Evolutionary conservation across 2,329 filamentous ascomycete genomes (phyloP), one percentile per base, ranked within the genome.

Genomic region (Cryphonectria nitschkei): DNA sequence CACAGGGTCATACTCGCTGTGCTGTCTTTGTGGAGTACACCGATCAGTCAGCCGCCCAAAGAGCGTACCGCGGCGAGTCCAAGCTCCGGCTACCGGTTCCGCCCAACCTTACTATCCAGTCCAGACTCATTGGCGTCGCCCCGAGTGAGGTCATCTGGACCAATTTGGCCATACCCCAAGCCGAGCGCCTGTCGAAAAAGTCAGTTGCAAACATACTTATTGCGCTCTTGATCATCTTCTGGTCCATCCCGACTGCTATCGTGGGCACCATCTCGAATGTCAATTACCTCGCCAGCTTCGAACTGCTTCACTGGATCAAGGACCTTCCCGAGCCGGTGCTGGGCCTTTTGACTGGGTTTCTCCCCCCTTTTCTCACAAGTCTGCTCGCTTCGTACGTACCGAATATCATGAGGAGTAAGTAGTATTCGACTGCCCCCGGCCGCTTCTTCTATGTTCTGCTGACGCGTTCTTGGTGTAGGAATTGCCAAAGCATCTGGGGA

Each of bases 11-110:
- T 41, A 37, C 66, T 54, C 69, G 69, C 60, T 69, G 71, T 54
- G 91, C 94, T 3, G 92, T 96, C n/a, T 98, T 99, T 76, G 93
- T 99, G 74, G 95, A 98, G 78, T 99, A 97, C 78, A 87, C 89
- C 74, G 90, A 88, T 3, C 93, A 97, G 78, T 87, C 90, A 34
- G 93, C 93, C 72, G 96, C 96, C 11, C 95, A 99, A 80, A 85
- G 87, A 70, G 95, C 95, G 34, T 97, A 88, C 80, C 95, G 98
- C 80, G 91, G 89, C 29, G 85, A 97, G 39, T 88, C 93, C 8
- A 93, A 96, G 81, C 41, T 54, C 34, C 93, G 96, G 79, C 88
- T 93, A 69, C 90, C 92, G 39, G 50, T 73, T 13, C 71, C 69
- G 39, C 16, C 66, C 32, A 63, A 65, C 37, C 84, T 95, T 58